Percentiles rank a stretch among this genome's conserved stretches.
phyloP scores from a whole-genome alignment of 306 rosid species.

The Begonia loranthoides region DNA sequence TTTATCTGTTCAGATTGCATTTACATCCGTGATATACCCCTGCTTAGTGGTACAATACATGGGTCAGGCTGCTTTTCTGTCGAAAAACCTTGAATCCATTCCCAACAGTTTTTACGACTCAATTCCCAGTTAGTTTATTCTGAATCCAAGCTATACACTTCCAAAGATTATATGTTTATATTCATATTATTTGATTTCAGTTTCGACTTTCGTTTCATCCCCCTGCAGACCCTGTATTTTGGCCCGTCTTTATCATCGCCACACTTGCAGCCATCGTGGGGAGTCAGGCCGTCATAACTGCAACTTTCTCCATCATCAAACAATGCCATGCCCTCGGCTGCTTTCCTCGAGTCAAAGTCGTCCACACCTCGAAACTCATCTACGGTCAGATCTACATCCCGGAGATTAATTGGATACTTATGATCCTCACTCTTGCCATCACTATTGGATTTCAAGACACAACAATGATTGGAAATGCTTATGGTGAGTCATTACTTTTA shows the following conservation, averaged over 20 bases:
- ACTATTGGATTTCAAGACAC: constrained; percentile 81
- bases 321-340: constrained; percentile 90
- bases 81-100: constrained; percentile 29
- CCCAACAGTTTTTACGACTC: constrained; percentile 49
- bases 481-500: constrained; percentile 32
- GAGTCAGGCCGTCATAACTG: constrained; percentile 86
- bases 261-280: constrained; percentile 87
- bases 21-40: constrained; percentile 60
- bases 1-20: constrained; percentile 53
- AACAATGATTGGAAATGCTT: constrained; percentile 72
- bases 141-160: not conserved
- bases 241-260: constrained; percentile 75
- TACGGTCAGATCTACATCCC: constrained; percentile 82
- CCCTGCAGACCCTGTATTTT: constrained; percentile 49
- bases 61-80: constrained; percentile 90
- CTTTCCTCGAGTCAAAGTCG: constrained; percentile 86
- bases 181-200: too few relatives aligned
- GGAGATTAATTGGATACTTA: constrained; percentile 84
- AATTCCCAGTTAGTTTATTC: constrained; percentile 53
- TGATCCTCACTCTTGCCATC: constrained; percentile 73
- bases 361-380: constrained; percentile 73
- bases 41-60: constrained; percentile 82
- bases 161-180: too few relatives aligned
- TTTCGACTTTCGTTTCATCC: not conserved
- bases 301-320: constrained; percentile 78